Conservation (phyloP, 2,329 filamentous ascomycete genomes). For the Biscogniauxia mediterranea region DNA sequence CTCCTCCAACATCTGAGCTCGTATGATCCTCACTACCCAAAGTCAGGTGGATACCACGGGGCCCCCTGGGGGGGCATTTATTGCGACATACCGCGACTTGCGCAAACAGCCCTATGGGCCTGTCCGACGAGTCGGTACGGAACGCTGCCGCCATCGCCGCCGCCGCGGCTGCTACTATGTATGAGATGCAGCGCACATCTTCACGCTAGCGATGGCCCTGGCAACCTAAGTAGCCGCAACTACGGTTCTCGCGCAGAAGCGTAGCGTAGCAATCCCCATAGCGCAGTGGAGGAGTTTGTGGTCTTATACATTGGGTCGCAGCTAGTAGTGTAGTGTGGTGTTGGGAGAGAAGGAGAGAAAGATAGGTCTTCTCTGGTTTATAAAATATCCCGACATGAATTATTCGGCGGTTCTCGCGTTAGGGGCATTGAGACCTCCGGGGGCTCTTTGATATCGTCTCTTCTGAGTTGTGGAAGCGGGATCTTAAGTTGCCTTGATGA, state of each 20-base stretch:
- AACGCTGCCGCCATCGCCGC: neutral
- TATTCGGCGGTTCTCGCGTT: too few species aligned
- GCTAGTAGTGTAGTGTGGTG: too few species aligned
- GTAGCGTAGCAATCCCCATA: neutral
- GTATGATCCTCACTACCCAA: neutral
- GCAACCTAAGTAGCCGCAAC: neutral
- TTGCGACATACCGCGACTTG: neutral
- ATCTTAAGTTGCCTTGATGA: neutral
- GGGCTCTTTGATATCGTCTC: neutral
- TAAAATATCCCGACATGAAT: too few species aligned
- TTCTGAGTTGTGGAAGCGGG: neutral
- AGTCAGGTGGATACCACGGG: too few species aligned
- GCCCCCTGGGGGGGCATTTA: neutral
- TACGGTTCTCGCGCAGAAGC: neutral
- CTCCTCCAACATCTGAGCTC: neutral
- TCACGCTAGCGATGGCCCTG: neutral
- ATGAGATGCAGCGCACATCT: neutral
- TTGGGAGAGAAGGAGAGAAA: too few species aligned
- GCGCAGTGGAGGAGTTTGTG: neutral
- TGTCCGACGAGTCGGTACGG: neutral
- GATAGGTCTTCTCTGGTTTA: too few species aligned
- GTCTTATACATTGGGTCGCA: neutral
- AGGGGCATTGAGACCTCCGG: neutral
- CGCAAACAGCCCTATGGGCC: neutral
- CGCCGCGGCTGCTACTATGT: neutral